Evolutionary conservation across 805 yeast genomes (phyloP).

Genomic region (Wickerhamiella kurtzmanii): DNA sequence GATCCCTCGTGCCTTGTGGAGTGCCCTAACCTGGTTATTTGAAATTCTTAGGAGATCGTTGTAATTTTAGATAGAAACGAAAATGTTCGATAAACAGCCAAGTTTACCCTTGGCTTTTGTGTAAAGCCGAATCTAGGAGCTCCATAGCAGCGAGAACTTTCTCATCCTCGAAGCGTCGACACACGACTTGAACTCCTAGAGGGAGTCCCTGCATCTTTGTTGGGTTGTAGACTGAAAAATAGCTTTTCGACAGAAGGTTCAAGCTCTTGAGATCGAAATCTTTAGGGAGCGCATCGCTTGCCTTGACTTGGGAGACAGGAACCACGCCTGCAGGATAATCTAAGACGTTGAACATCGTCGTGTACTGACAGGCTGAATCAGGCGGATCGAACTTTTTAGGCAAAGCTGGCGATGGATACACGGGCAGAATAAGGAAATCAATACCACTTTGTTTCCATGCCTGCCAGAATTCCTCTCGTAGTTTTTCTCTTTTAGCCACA

Average conservation of each 20-base stretch:
- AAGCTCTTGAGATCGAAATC: slow-evolving; percentile 19
- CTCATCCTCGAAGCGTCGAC: slow-evolving; percentile 49
- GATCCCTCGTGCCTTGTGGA: too few species aligned
- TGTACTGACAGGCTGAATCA: slow-evolving; percentile 34
- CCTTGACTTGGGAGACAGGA: slow-evolving; percentile 45
- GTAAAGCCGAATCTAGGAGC: slow-evolving; percentile 21
- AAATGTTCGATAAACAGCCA: too few species aligned
- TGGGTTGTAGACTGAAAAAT: slow-evolving; percentile 36
- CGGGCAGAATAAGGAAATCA: slow-evolving; percentile 28
- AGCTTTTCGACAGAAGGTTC: slow-evolving; percentile 32
- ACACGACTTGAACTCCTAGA: slow-evolving; percentile 51
- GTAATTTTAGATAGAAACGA: too few species aligned
- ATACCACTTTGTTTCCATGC: slow-evolving; percentile 28
- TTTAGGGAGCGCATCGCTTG: slow-evolving; percentile 22
- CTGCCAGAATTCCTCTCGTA: slow-evolving; percentile 22
- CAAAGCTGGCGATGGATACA: slow-evolving; percentile 31
- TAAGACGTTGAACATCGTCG: slow-evolving; percentile 39
- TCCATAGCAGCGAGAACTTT: slow-evolving; percentile 39
- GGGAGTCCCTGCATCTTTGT: slow-evolving; percentile 36
- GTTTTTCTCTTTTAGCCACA: slow-evolving; percentile 27
- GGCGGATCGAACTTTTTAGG: slow-evolving; percentile 26
- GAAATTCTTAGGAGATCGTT: too few species aligned
- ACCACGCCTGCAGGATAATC: slow-evolving; percentile 44
- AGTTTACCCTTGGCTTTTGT: too few species aligned
- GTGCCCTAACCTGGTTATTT: too few species aligned